Conservation (phyloP, 441 rosid species). For the Erodium texanum region DNA sequence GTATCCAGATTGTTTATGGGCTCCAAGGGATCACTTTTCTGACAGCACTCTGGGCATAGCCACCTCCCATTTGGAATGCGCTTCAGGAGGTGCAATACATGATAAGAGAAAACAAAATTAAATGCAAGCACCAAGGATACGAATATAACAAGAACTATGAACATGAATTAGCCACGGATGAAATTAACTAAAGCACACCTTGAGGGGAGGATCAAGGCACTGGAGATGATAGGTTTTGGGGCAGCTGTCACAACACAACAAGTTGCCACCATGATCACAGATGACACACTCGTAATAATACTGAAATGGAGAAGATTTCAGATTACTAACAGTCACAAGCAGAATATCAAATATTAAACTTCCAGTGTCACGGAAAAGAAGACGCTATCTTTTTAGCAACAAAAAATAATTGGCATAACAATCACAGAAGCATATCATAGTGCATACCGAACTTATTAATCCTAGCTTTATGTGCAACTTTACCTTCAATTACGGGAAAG, state of each 20-base stretch:
- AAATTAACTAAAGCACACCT: conserved; percentile 41
- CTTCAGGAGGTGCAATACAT: conserved; percentile 35
- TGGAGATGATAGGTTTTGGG: conserved; percentile 92
- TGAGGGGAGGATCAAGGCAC: conserved; percentile 96
- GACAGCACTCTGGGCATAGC: conserved; percentile 88
- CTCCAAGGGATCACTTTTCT: conserved; percentile 51
- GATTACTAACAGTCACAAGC: conserved; percentile 21
- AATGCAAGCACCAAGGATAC: conserved; percentile 12
- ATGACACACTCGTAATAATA: conserved; percentile 92
- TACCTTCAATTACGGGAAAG: not conserved
- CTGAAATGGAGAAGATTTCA: conserved; percentile 38
- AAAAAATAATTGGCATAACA: not conserved
- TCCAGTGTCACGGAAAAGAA: not conserved
- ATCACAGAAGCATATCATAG: not conserved
- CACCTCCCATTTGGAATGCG: conserved; percentile 95
- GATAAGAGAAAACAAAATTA: conserved; percentile 9
- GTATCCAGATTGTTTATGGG: conserved; percentile 60
- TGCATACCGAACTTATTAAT: not conserved
- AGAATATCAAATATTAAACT: conserved; percentile 7
- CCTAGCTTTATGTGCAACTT: not conserved
- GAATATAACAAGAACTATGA: conserved; percentile 9
- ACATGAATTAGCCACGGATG: conserved; percentile 6
- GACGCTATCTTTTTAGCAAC: not conserved
- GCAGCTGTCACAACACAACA: conserved; percentile 95
- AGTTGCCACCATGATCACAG: conserved; percentile 95